Percentiles rank a stretch among this genome's conserved stretches.
These are phyloP conservation scores for Croton setiger DNA, from an alignment of 441 rosid genomes.

Conservation along the genomic window DNA sequence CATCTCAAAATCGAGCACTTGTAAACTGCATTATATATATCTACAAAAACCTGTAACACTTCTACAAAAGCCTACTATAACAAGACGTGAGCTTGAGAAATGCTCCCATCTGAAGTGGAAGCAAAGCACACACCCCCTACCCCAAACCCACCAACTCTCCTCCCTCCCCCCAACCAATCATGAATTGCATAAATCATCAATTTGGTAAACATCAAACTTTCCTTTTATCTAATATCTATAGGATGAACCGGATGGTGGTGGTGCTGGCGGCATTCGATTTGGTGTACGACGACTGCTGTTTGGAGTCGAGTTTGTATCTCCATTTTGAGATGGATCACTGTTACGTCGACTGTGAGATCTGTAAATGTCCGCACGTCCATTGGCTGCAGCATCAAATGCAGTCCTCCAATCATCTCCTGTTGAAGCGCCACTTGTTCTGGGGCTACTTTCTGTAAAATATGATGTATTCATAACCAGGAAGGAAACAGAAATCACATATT, in stretches of 20 bases:
- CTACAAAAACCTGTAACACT: conserved; percentile 32
- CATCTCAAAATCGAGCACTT: conserved; percentile 22
- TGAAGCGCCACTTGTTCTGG: conserved; percentile 49
- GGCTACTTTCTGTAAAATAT: conserved; percentile 69
- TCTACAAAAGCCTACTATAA: conserved; percentile 23
- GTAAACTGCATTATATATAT: conserved; percentile 25
- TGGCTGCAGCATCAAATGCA: conserved; percentile 88
- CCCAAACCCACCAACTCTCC: no score
- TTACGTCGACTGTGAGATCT: conserved; percentile 69
- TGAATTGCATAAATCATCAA: conserved; percentile 29
- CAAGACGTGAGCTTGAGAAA: conserved; percentile 30
- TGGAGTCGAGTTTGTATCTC: conserved; percentile 53
- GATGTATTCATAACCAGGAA: neutral
- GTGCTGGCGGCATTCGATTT: conserved; percentile 85
- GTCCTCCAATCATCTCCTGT: conserved; percentile 96
- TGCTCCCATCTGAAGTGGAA: conserved; percentile 23
- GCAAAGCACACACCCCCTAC: no score
- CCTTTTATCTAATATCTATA: conserved; percentile 57
- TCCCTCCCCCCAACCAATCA: conserved; percentile 26
- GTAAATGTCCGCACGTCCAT: conserved; percentile 51
- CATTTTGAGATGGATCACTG: conserved; percentile 86
- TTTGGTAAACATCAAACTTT: conserved; percentile 8
- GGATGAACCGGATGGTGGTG: conserved; percentile 65
- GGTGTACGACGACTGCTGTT: conserved; percentile 84
- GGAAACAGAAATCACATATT: neutral